phyloP scores from a whole-genome alignment of 179 eudicot genomes.

The Heliamphora pulchella region DNA sequence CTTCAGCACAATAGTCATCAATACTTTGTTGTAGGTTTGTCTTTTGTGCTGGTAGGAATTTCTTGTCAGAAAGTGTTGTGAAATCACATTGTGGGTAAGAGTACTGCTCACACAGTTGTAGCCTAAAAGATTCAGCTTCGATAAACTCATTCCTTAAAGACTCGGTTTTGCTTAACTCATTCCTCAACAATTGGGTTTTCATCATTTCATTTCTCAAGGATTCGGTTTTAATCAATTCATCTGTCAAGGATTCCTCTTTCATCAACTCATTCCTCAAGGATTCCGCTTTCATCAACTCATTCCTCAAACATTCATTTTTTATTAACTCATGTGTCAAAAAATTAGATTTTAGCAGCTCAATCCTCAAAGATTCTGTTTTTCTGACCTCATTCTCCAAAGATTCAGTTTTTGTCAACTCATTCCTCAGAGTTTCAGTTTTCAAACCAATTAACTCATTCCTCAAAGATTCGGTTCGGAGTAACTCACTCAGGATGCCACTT shows the following conservation, averaged over 20 bases:
- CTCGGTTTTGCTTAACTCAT: background rate
- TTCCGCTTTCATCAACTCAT: background rate
- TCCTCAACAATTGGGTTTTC: background rate
- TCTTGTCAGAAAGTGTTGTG: background rate
- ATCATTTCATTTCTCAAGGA: constrained; percentile 9
- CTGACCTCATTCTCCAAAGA: background rate
- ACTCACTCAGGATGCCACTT: constrained; percentile 6
- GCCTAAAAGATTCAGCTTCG: background rate
- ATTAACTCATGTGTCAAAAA: constrained; percentile 3
- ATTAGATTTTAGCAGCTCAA: background rate
- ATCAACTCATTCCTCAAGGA: constrained; percentile 6
- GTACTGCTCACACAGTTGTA: constrained; percentile 10
- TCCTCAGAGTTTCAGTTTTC: constrained; percentile 10
- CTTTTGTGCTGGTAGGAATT: constrained; percentile 6
- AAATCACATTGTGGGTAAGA: constrained; percentile 13
- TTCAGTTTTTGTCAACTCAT: constrained; percentile 11
- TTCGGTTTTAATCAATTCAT: background rate
- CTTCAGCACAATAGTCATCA: background rate
- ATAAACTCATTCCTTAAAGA: background rate
- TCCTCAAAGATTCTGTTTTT: background rate
- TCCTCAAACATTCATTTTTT: background rate
- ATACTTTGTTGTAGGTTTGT: constrained; percentile 12
- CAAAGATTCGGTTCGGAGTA: constrained; percentile 14
- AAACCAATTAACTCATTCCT: constrained; percentile 15
- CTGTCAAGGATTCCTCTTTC: background rate